Conservation (phyloP, 1,139 yeast genomes). For the Nadsonia starkeyi-henricii region DNA sequence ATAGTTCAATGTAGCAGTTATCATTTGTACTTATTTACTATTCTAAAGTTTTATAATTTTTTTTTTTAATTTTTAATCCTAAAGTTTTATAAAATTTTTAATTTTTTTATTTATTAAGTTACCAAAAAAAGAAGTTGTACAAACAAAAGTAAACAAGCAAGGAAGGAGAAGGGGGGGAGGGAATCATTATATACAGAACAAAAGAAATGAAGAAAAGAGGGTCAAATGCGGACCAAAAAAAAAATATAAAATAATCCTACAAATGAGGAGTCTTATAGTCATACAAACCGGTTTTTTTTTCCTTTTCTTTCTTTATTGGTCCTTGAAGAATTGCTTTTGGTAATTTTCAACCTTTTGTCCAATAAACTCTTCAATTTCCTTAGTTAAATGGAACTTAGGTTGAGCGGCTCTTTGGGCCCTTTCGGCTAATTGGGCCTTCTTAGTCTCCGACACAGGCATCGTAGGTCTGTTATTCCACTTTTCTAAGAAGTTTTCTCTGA, state of each 20-base stretch:
- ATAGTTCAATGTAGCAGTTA: no score
- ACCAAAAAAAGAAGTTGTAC: no score
- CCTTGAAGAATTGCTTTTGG: not conserved
- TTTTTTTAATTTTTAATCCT: no score
- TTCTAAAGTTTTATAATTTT: no score
- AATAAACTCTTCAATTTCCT: slow-evolving; percentile 54
- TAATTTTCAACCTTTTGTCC: slow-evolving; percentile 36
- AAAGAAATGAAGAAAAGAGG: not conserved
- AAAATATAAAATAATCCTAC: not conserved
- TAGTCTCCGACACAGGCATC: slow-evolving; percentile 46
- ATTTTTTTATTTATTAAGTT: no score
- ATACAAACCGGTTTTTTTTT: no score
- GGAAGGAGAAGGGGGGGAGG: no score
- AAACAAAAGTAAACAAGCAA: no score
- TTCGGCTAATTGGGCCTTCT: slow-evolving; percentile 35
- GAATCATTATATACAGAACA: not conserved
- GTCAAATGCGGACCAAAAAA: not conserved
- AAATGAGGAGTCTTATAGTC: no score
- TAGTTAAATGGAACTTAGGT: slow-evolving; percentile 39
- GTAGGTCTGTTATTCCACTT: slow-evolving; percentile 49
- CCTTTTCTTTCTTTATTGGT: no score
- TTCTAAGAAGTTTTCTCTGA: slow-evolving; percentile 43
- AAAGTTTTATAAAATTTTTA: no score
- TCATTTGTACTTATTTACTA: no score
- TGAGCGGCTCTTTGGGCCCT: slow-evolving; percentile 35